Base-by-base conservation (phyloP, 140 eudicot species). In the Cichorium intybus region DNA sequence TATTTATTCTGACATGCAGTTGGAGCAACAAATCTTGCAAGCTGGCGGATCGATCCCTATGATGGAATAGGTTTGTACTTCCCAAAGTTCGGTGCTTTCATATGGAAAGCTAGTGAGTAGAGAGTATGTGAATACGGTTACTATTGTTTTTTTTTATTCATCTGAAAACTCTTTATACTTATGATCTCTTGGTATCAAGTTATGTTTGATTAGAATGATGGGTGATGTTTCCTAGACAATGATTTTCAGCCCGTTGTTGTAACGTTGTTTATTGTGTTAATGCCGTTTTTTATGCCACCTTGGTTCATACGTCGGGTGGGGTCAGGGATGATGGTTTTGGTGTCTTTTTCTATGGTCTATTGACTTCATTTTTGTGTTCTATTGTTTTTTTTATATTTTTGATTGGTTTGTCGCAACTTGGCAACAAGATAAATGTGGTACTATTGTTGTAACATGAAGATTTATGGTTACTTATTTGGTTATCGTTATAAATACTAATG, bases 21-120 rank as follows among this genome's bases (percentile, higher is more conserved):
- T 90, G 84, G 93, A 90, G 84, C 83, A 75, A 65, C 95, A 90
- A 73, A 87, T 90, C 71, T 17, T 84, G 72, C 79, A 76, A 47
- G 89, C 89, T 22, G 97, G 95, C 17, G 97, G 97, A 61, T 59
- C 77, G 18, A 61, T 89, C 64, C 96, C 95, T 52, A 33, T 75
- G 53, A 67, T 84, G 69, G 80, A 68, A 69, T 79, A 74, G 69
- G 54, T 60, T 65, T 24, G 68, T 58, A 57, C 50, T 27, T 11
- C 28, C 43, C 8, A 23, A 27, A 60, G 37, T 62, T 33, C 24
- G 21, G 26, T 31, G 58, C 26, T 56, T 59, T 52, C 64, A n/a
- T 15, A 59, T 51, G 58, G 70, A 34, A 60, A 59, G 48, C 60
- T 75, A 75, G 60, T 16, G 28, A 23, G 60, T 68, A 68, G 80